Percentiles rank a stretch among this genome's conserved stretches.
Conservation (phyloP, 2,329 filamentous ascomycete genomes). For the Sporothrix inflata region DNA sequence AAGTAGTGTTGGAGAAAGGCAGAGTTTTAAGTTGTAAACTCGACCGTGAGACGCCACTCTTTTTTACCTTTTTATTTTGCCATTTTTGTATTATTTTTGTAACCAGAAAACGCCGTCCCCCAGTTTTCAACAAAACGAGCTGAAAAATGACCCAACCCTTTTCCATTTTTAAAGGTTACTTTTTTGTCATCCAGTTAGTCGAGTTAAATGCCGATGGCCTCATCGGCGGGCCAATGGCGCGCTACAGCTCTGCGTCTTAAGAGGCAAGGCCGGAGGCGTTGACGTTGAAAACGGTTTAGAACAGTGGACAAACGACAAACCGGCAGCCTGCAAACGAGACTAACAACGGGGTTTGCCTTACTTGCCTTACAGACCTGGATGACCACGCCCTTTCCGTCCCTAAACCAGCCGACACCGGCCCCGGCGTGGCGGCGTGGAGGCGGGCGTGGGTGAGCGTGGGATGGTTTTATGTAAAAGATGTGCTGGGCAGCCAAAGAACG, state of each 20-base stretch:
- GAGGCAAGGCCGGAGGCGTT: neutral
- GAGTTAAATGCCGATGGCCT: constrained; percentile 27
- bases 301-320: neutral
- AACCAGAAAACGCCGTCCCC: neutral
- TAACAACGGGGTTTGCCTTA: constrained; percentile 5
- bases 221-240: constrained; percentile 30
- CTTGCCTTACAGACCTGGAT: no score
- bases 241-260: neutral
- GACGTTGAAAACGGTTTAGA: neutral
- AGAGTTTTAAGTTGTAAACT: neutral
- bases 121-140: neutral
- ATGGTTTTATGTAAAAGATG: constrained; percentile 4
- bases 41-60: neutral
- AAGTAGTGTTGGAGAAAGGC: neutral
- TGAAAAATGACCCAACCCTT: neutral
- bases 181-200: constrained; percentile 22
- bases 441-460: constrained; percentile 4
- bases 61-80: neutral
- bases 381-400: neutral
- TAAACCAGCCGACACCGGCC: constrained; percentile 23
- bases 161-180: neutral
- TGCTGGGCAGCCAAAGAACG: neutral
- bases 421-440: neutral
- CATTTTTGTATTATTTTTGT: neutral
- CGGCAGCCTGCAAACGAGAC: constrained; percentile 8